phyloP scores from a whole-genome alignment of 2,329 filamentous ascomycete genomes.

The Sodiomyces alkalinus region DNA sequence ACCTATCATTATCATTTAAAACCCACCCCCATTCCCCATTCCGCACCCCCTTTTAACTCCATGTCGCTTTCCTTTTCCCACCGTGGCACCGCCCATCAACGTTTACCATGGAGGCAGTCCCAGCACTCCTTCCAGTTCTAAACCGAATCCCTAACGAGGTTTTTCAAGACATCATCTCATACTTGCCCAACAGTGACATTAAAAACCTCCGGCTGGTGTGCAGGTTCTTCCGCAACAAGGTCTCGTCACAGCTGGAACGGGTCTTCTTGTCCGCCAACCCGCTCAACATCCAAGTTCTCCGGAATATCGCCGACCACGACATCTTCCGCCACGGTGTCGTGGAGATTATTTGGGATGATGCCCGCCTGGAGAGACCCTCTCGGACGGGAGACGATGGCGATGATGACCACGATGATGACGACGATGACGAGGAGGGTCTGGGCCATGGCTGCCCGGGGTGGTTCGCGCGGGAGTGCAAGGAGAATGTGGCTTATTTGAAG shows the following conservation, averaged over 20 bases:
- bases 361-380: not conserved
- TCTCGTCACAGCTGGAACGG: conserved; percentile 7
- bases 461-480: not conserved
- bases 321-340: conserved; percentile 13
- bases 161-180: not conserved
- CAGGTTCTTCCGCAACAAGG: not conserved
- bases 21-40: too few species aligned
- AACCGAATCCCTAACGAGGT: conserved; percentile 1
- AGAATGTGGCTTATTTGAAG: not conserved
- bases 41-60: too few species aligned
- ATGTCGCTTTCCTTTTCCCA: too few species aligned
- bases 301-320: conserved; percentile 19
- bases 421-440: conserved; percentile 1
- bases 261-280: conserved; percentile 25
- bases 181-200: conserved; percentile 1
- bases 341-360: conserved; percentile 25
- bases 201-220: conserved; percentile 3
- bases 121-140: too few species aligned
- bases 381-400: not conserved
- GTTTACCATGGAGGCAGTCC: too few species aligned
- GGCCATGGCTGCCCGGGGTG: not conserved
- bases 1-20: too few species aligned
- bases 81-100: too few species aligned
- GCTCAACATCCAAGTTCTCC: conserved; percentile 20
- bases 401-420: not conserved